Base-by-base conservation (phyloP, 2,329 filamentous ascomycete genomes). In the Ophiostoma sp. region DNA sequence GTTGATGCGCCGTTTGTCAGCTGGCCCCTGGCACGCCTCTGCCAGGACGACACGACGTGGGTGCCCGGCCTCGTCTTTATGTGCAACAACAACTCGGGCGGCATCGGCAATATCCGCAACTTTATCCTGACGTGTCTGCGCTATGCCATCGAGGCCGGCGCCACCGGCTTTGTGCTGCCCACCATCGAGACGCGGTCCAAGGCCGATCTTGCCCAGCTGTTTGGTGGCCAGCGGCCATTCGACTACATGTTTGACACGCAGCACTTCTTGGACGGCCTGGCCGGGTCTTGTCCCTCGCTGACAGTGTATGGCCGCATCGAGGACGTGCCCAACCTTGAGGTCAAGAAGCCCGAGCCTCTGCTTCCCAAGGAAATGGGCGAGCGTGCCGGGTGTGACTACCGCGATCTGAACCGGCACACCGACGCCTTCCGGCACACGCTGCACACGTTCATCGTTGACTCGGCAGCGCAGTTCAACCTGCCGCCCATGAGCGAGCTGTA, bases 11-110 rank as follows among this genome's bases (percentile, higher is more conserved):
- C 80, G 15, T 83, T 83, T 74, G 75, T 83, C 74, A 76, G 79
- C 52, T 82, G 83, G 82, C 82, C 83, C 7, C 74, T 84, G 67
- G 77, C 77, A 52, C 76, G 82, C 7, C 77, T 74, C 6, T 84
- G 83, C 76, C 76, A 79, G 36, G 65, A 67, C 31, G 82, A 84
- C 72, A 77, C 80, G 1, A 74, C 71, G 0, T 82, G 79, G 78
- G 77, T 78, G 0, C 77, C 80, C 0, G 81, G 81, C 1, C 73
- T 84, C 35, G 77, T 83, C 13, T 84, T 81, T 70, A 76, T 82
- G 27, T 85, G 83, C 77, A 82, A 83, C 75, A 83, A 84, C 75
- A 84, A 84, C 74, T 81, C 81, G 3, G 83, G 83, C 2, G 83
- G 83, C 35, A 81, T 84, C 67, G 82, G 83, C 27, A 84, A 84